Evolutionary conservation across 768 basidiomycete species (phyloP), one percentile per base, ranked within the genome.

Genomic region (Trametes cingulata): DNA sequence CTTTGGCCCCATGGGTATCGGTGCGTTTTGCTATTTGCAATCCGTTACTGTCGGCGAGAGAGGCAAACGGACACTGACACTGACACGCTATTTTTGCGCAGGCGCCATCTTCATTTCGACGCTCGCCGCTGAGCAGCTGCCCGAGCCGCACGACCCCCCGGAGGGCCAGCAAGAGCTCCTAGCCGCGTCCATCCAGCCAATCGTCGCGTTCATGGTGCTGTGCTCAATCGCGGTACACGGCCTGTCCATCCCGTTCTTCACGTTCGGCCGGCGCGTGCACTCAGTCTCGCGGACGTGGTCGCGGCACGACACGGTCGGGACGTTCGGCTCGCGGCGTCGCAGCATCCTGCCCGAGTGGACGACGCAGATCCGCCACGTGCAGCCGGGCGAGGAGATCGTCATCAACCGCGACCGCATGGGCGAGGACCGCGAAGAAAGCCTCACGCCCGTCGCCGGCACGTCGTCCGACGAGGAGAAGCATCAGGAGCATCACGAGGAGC

Each of bases 61-160:
- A 33, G 29, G 29, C 29, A 33, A 10, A 33, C 29, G 53, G 39
- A 33, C 50, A 3, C 43, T 57, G 47, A 47, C 25, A 8, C 24
- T 57, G 47, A 47, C 25, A 8, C 24, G 49, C 39, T 27, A 29
- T 41, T 24, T 24, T 52, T 59, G 35, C 50, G 36, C 76, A 82
- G 93, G 94, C 42, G 96, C 93, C 13, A 81, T 99, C 52, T 99
- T 97, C 78, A 98, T 98, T 60, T 89, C 89, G 12, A 94, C 93
- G 0, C 80, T 93, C 12, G 92, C 93, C 6, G 81, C 82, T 9
- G 77, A 81, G 60, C 75, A 83, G 50, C 80, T 95, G 15, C 82
- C 83, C 2, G 66, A 68, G 2, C 75, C 80, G 0, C 65, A 72
- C 43, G 67, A 66, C 22, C 78, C 83, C 6, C 82, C 87, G 0